These are phyloP conservation scores for Acer yangbiense DNA, from an alignment of 345 rosid genomes.

Conservation along the genomic window DNA sequence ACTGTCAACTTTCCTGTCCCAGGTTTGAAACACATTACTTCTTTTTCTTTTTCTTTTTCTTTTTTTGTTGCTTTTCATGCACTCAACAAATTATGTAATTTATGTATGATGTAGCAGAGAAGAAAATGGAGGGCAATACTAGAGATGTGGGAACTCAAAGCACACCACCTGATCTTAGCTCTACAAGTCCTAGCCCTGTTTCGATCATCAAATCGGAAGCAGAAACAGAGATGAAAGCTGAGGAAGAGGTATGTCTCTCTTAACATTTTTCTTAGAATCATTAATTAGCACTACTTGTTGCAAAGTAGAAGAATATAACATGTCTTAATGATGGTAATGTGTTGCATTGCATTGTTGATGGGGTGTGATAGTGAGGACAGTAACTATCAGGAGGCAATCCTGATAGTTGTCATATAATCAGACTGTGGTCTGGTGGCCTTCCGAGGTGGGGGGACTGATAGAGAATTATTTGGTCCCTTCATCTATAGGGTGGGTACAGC, in stretches of 20 bases:
- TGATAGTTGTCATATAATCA: neutral
- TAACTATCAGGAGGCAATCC: neutral
- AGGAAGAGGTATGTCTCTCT: conserved; percentile 48
- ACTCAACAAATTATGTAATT: neutral
- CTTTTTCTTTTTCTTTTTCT: neutral
- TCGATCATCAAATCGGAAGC: conserved; percentile 56
- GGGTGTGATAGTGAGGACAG: neutral
- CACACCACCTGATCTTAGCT: conserved; percentile 55
- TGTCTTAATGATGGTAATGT: too few relatives aligned
- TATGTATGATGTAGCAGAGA: conserved; percentile 37
- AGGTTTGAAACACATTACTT: conserved; percentile 23
- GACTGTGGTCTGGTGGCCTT: neutral
- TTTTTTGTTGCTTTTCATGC: neutral
- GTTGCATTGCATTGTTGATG: neutral
- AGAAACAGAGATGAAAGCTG: conserved; percentile 38
- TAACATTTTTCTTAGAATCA: neutral
- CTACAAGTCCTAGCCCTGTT: conserved; percentile 67
- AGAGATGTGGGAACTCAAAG: conserved; percentile 92
- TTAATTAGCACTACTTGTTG: too few relatives aligned
- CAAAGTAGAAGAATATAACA: too few relatives aligned
- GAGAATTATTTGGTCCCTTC: conserved; percentile 18
- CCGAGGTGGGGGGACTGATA: conserved; percentile 16
- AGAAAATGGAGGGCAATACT: conserved; percentile 52
- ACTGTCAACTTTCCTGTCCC: conserved; percentile 30
- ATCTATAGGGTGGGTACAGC: neutral